phyloP scores from a whole-genome alignment of 2,329 filamentous ascomycete species.

The Penicillium occitanis region DNA sequence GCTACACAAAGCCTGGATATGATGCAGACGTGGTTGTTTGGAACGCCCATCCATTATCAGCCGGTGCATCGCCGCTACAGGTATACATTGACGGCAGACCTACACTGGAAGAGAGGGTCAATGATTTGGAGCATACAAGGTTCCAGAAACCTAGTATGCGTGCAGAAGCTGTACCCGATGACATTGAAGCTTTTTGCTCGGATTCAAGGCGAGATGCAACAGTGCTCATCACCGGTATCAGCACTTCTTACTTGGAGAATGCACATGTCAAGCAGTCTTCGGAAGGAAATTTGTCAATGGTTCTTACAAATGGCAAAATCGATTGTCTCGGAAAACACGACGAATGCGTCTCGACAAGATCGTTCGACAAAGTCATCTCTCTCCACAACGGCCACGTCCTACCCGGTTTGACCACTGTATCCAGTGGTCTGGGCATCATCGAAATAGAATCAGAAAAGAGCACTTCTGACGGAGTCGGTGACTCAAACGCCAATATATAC shows the following conservation, averaged over 20 bases:
- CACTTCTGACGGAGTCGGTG: slow-evolving; percentile 53
- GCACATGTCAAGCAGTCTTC: neutral
- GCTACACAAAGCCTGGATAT: slow-evolving; percentile 62
- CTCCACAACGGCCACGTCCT: slow-evolving; percentile 63
- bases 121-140: neutral
- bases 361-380: slow-evolving; percentile 43
- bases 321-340: slow-evolving; percentile 58
- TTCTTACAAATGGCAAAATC: slow-evolving; percentile 55
- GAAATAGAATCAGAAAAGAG: slow-evolving; percentile 60
- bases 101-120: slow-evolving; percentile 31
- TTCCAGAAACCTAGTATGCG: slow-evolving; percentile 27
- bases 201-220: slow-evolving; percentile 27
- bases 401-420: slow-evolving; percentile 61
- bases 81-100: slow-evolving; percentile 64
- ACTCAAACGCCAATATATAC: slow-evolving; percentile 54
- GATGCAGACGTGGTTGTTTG: slow-evolving; percentile 63
- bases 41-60: slow-evolving; percentile 62
- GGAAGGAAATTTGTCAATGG: slow-evolving; percentile 46
- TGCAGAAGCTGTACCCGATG: slow-evolving; percentile 24
- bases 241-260: slow-evolving; percentile 35
- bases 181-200: slow-evolving; percentile 25
- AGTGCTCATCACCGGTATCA: slow-evolving; percentile 30
- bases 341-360: slow-evolving; percentile 44
- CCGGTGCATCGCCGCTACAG: slow-evolving; percentile 60
- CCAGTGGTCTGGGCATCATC: slow-evolving; percentile 60